These are phyloP conservation scores for Turnera subulata DNA, from an alignment of 345 rosid genomes.

Conservation along the genomic window DNA sequence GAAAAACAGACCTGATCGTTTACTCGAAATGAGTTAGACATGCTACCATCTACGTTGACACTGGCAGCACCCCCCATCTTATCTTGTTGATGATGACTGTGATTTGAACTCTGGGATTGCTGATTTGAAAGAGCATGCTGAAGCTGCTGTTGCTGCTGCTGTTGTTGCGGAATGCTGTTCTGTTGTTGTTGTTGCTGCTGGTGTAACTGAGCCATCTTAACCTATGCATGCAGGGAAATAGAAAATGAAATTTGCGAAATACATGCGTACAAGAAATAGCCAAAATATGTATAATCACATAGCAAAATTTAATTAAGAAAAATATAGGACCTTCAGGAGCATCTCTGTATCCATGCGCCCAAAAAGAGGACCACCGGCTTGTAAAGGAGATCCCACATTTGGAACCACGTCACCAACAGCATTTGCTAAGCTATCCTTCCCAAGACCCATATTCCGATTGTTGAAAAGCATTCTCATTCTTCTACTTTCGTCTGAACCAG, in stretches of 20 bases:
- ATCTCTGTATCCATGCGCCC: constrained; percentile 64
- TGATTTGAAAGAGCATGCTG: constrained; percentile 67
- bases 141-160: constrained; percentile 48
- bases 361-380: constrained; percentile 48
- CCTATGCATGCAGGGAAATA: constrained; percentile 27
- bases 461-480: constrained; percentile 69
- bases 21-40: constrained; percentile 91
- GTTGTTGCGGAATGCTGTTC: constrained; percentile 43
- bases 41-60: constrained; percentile 69
- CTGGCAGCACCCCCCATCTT: constrained; percentile 75
- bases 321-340: constrained; percentile 52
- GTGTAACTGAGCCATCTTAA: constrained; percentile 66
- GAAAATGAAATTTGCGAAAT: not conserved
- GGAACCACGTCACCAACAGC: constrained; percentile 69
- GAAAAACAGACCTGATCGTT: constrained; percentile 81
- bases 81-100: constrained; percentile 74
- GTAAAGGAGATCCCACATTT: constrained; percentile 64
- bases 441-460: constrained; percentile 54
- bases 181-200: constrained; percentile 59
- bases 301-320: constrained; percentile 2
- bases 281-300: not conserved
- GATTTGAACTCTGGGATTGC: constrained; percentile 69
- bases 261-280: not conserved
- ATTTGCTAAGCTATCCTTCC: constrained; percentile 72
- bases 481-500: constrained; percentile 71